Evolutionary conservation across 805 yeast genomes (phyloP), one percentile per base, ranked within the genome.

Genomic region (Kodamaea hsintzibuensis): DNA sequence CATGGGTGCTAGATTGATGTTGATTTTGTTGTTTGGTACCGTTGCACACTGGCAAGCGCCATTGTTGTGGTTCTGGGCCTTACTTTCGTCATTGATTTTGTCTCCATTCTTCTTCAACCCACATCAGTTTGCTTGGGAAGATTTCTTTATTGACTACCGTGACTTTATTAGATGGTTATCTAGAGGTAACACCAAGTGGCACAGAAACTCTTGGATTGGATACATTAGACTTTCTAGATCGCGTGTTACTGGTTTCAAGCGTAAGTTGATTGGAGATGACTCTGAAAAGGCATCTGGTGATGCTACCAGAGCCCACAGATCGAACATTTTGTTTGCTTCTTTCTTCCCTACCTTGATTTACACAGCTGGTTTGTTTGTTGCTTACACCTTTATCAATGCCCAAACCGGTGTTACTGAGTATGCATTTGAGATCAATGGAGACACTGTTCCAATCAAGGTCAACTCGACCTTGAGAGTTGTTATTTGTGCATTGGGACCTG

Each of bases 51-150:
- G 98, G 98, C 96, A 90, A 74, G 88, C 97, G 19, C 89, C 98
- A 43, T 79, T 95, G 63, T 73, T 93, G 59, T 95, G 98, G 97
- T 95, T 95, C 84, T 95, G 98, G 98, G 87, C 95, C 55, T 88
- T 96, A 16, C 78, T 91, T 62, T 80, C 91, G 47, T 89, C 98
- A 2, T 81, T 95, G 76, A 82, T 91, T 76, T 83, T 91, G 62
- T 87, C 98, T 48, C 99, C 99, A 65, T 91, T 93, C 72, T 68
- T 95, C 57, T 95, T 91, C 84, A 95, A 95, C 76, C 99, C 99
- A 47, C 98, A 93, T 76, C 98, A 95, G 79, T 95, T 92, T 73
- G 85, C 97, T 50, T 88, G 96, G 92, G 89, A 86, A 69, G 98
- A 92, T 74, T 93, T 88, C 83, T 91, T 93, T 76, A 84, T 93